Conservation (phyloP, 495 filamentous ascomycete species). For the Podospora tetraspora region DNA sequence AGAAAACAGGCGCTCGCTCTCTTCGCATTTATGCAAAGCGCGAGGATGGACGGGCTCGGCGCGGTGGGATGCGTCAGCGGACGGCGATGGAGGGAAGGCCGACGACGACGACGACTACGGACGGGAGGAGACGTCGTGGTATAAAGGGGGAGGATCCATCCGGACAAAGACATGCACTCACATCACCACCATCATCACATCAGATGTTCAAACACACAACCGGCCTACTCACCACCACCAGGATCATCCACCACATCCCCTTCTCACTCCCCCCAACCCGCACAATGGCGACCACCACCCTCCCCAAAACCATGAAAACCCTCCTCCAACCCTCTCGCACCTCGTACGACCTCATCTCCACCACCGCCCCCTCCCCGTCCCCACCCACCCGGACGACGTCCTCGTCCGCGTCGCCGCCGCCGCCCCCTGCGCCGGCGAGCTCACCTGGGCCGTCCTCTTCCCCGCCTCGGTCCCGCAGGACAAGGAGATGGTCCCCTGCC, state of each 20-base stretch:
- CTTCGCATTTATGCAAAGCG: background rate
- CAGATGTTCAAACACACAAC: background rate
- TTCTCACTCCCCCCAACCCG: background rate
- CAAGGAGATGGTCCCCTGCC: constrained; percentile 46
- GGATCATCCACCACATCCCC: background rate
- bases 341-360: constrained; percentile 20
- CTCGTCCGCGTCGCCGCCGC: constrained; percentile 55
- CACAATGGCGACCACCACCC: constrained; percentile 19
- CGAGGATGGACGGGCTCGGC: background rate
- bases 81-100: background rate
- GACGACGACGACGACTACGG: background rate
- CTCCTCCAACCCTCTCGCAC: constrained; percentile 28
- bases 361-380: constrained; percentile 22
- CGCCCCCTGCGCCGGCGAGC: constrained; percentile 54
- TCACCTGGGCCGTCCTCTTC: constrained; percentile 43
- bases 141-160: background rate
- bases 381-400: constrained; percentile 43
- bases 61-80: background rate
- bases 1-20: background rate
- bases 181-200: background rate
- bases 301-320: constrained; percentile 27
- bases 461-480: constrained; percentile 36
- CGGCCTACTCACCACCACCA: background rate
- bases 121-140: background rate
- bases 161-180: background rate